These are phyloP conservation scores for Cryptococcus floricola DNA, from an alignment of 1,284 basidiomycete species.

Conservation along the genomic window DNA sequence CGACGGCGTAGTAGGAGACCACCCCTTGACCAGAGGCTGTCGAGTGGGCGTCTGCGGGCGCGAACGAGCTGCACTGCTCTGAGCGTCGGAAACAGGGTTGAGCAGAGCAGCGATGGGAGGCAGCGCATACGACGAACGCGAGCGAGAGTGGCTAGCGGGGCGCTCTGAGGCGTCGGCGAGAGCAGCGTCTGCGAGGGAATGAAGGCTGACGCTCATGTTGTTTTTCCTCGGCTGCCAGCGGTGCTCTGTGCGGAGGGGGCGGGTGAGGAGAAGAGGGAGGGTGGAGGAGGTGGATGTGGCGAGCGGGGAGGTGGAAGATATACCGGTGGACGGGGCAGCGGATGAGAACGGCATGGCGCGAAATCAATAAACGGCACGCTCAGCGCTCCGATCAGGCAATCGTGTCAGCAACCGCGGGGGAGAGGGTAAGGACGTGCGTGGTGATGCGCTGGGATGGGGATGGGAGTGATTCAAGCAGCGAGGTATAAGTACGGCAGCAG, in stretches of 20 bases:
- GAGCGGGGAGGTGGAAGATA: not conserved
- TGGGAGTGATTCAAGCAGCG: too few relatives aligned
- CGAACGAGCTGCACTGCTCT: not conserved
- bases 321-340: not conserved
- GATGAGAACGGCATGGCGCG: not conserved
- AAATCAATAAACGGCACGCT: not conserved
- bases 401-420: too few relatives aligned
- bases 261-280: not conserved
- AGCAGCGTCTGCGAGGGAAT: conserved; percentile 12
- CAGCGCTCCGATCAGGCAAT: too few relatives aligned
- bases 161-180: conserved; percentile 6
- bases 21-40: not conserved
- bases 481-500: not conserved
- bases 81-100: not conserved
- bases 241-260: not conserved
- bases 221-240: not conserved
- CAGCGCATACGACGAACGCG: conserved; percentile 1
- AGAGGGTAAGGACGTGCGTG: too few relatives aligned
- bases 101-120: conserved; percentile 9
- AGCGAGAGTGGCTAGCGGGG: not conserved
- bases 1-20: not conserved
- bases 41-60: not conserved
- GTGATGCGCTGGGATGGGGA: not conserved
- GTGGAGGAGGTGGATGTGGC: not conserved
- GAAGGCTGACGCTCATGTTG: conserved; percentile 1